phyloP scores from a whole-genome alignment of 108 stramenopile species.

The Licmophora abbreviata region DNA sequence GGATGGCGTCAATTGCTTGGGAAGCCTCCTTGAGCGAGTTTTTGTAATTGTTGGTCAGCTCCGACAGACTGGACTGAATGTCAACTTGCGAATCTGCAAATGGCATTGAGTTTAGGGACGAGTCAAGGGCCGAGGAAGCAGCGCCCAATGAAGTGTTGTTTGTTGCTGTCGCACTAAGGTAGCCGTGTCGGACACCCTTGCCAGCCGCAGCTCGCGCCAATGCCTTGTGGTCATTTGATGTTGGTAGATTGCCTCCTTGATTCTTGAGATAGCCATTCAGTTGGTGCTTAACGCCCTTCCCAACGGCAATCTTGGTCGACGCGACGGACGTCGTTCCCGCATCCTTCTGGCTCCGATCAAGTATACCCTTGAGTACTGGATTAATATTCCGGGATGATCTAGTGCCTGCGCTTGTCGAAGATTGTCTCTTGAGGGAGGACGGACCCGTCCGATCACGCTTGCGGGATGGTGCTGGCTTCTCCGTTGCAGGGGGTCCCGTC shows the following conservation, averaged over 20 bases:
- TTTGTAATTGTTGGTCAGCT: conserved; percentile 50
- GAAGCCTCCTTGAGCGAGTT: conserved; percentile 15
- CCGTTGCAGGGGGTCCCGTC: neutral
- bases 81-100: conserved; percentile 33
- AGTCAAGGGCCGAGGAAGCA: conserved; percentile 2
- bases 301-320: conserved; percentile 9
- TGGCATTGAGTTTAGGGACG: conserved; percentile 10
- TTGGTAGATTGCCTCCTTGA: neutral
- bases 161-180: conserved; percentile 3
- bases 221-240: conserved; percentile 7
- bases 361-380: conserved; percentile 27
- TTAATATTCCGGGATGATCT: no score
- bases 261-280: conserved; percentile 22
- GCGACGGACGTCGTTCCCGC: neutral
- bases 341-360: conserved; percentile 13
- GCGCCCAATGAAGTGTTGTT: conserved; percentile 2
- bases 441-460: conserved; percentile 1
- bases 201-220: conserved; percentile 45
- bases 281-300: conserved; percentile 28
- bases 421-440: no score
- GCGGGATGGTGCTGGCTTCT: no score
- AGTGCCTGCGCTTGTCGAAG: no score
- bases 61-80: conserved; percentile 39
- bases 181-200: conserved; percentile 42
- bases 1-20: neutral